These are phyloP conservation scores for Cucurbita maxima DNA, from an alignment of 306 rosid genomes.

Conservation along the genomic window DNA sequence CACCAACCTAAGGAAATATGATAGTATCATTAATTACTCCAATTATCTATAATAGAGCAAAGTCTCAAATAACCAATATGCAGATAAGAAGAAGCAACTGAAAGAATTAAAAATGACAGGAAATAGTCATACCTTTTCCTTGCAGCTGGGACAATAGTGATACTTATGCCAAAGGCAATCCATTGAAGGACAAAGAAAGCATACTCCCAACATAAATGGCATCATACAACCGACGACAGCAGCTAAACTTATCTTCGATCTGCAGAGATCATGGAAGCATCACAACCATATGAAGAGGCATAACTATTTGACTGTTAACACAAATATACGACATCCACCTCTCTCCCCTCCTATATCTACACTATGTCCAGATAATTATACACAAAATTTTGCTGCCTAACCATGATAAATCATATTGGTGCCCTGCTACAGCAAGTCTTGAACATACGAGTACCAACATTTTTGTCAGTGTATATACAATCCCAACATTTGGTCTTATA, in stretches of 20 bases:
- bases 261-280: constrained; percentile 7
- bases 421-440: not conserved
- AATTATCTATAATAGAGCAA: not conserved
- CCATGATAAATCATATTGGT: not conserved
- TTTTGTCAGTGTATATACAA: not conserved
- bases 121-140: constrained; percentile 36
- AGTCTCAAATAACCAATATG: not conserved
- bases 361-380: not conserved
- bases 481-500: not conserved
- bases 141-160: constrained; percentile 74
- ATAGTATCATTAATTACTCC: not conserved
- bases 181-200: constrained; percentile 77
- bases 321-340: not conserved
- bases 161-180: constrained; percentile 94
- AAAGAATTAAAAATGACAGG: not conserved
- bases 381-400: not conserved
- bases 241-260: constrained; percentile 72
- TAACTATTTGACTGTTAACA: not conserved
- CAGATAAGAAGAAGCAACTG: not conserved
- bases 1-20: constrained; percentile 47
- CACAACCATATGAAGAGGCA: not conserved
- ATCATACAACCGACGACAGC: constrained; percentile 71
- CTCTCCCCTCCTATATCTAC: not conserved
- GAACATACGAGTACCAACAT: not conserved
- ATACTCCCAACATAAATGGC: constrained; percentile 71